These are phyloP conservation scores for Ganoderma lingzhi DNA, from an alignment of 1,284 basidiomycete species.

Conservation along the genomic window DNA sequence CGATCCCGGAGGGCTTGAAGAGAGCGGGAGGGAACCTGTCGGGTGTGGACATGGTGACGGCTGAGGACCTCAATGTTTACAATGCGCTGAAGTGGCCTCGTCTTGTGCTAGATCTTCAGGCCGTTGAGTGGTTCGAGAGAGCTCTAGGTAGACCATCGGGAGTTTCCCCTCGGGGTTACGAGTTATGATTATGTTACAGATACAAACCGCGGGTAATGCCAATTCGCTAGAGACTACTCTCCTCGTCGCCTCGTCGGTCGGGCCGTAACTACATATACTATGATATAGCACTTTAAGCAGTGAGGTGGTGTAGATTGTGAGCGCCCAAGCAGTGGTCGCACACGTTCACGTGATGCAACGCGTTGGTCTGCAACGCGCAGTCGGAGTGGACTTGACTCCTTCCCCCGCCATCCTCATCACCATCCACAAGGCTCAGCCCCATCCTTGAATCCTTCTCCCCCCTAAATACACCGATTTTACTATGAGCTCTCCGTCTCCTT, in stretches of 20 bases:
- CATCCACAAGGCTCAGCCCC: slow-evolving; percentile 2
- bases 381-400: slow-evolving; percentile 17
- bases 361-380: slow-evolving; percentile 26
- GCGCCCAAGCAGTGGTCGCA: not conserved
- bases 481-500: slow-evolving; percentile 49
- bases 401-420: not conserved
- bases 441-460: not conserved
- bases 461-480: slow-evolving; percentile 22
- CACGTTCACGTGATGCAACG: slow-evolving; percentile 40
- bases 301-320: no score
- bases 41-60: slow-evolving; percentile 66
- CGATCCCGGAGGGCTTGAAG: slow-evolving; percentile 60
- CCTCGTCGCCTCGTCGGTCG: no score
- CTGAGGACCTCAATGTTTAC: slow-evolving; percentile 78
- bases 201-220: slow-evolving; percentile 12
- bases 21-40: slow-evolving; percentile 72
- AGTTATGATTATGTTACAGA: slow-evolving; percentile 20
- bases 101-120: slow-evolving; percentile 74
- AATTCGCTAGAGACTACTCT: not conserved
- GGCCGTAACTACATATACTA: no score
- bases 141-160: slow-evolving; percentile 52
- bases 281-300: no score
- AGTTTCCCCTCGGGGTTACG: slow-evolving; percentile 24
- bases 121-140: slow-evolving; percentile 74
- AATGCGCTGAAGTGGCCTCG: slow-evolving; percentile 81